Conservation (phyloP, 345 rosid genomes). For the Citrus cavaleriei region DNA sequence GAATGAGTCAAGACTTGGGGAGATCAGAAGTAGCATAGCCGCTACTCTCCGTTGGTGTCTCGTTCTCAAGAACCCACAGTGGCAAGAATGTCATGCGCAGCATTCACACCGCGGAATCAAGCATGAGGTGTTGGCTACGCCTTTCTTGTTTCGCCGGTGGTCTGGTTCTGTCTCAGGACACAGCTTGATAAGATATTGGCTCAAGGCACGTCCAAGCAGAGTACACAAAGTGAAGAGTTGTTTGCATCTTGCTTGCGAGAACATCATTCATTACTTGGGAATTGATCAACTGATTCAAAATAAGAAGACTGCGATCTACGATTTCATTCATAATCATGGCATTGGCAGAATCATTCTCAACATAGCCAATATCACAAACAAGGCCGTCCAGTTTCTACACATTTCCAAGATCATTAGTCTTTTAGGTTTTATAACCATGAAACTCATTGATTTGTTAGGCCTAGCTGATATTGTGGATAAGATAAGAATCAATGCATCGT, state of each 20-base stretch:
- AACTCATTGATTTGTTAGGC: background rate
- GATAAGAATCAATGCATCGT: background rate
- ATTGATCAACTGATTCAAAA: background rate
- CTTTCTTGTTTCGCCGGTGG: background rate
- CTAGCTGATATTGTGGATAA: background rate
- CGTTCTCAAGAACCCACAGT: slow-evolving; percentile 5
- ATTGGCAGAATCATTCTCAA: background rate
- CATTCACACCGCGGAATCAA: background rate
- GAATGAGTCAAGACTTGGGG: slow-evolving; percentile 1
- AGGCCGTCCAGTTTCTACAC: background rate
- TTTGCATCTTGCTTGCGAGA: background rate
- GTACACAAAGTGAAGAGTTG: background rate
- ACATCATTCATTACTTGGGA: background rate
- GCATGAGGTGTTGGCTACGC: slow-evolving; percentile 24
- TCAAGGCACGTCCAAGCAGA: background rate
- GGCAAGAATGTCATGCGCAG: background rate
- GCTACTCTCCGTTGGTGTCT: slow-evolving; percentile 10
- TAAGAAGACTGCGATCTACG: too few relatives aligned
- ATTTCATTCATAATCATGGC: too few relatives aligned
- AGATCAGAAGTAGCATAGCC: background rate
- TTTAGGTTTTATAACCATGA: background rate
- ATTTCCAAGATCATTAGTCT: background rate
- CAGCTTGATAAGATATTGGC: background rate
- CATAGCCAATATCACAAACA: background rate
- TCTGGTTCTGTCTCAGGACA: background rate